Evolutionary conservation across 345 rosid genomes (phyloP).

Genomic region (Erucastrum elatum): DNA sequence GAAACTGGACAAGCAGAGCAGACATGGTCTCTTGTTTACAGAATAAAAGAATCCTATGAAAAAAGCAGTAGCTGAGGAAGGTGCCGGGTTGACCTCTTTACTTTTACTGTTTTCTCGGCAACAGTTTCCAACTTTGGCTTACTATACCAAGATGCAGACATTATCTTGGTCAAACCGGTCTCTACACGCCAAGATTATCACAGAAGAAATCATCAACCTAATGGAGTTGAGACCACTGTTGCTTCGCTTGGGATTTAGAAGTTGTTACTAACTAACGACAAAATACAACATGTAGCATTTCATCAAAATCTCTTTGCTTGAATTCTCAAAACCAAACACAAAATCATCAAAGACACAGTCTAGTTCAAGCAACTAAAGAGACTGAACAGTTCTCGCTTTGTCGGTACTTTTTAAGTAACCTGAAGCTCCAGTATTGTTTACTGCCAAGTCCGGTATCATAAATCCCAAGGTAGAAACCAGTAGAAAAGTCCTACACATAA

Average conservation of each 20-base stretch:
- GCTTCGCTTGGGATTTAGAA: no score
- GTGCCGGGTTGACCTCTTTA: background rate
- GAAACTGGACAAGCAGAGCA: background rate
- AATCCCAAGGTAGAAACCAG: conserved; percentile 18
- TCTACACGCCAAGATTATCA: background rate
- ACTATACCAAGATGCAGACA: conserved; percentile 30
- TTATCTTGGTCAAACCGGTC: background rate
- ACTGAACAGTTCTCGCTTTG: conserved; percentile 19
- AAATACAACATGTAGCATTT: no score
- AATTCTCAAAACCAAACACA: no score
- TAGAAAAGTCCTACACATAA: conserved; percentile 17
- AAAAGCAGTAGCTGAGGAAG: conserved; percentile 19
- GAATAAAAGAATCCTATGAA: conserved; percentile 1
- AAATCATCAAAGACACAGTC: no score
- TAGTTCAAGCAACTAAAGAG: no score
- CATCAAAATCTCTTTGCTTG: no score
- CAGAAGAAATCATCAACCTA: no score
- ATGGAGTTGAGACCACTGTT: no score
- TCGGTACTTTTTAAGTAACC: background rate
- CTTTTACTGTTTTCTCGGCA: conserved; percentile 19
- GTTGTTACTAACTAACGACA: no score
- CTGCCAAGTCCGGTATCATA: conserved; percentile 1
- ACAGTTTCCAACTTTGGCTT: conserved; percentile 36
- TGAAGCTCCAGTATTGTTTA: conserved; percentile 12
- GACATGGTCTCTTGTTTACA: conserved; percentile 28